phyloP scores from a whole-genome alignment of 768 basidiomycete genomes.

The Sarcomyxa edulis region DNA sequence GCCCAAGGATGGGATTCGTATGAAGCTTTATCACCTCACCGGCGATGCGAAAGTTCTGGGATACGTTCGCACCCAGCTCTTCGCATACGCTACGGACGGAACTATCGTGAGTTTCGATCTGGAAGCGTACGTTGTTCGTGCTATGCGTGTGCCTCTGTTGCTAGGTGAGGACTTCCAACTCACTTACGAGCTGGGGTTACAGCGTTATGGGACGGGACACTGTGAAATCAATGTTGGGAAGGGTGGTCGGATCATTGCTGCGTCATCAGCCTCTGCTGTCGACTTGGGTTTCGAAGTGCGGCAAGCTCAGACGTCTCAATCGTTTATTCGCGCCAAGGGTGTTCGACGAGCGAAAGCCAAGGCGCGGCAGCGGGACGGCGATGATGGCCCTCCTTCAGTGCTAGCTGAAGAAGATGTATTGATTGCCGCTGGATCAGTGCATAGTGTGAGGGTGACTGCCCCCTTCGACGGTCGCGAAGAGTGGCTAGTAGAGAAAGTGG shows the following conservation, averaged over 20 bases:
- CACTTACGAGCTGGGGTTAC: conserved; percentile 15
- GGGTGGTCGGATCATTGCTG: neutral
- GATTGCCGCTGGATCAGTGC: too few species aligned
- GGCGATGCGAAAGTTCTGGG: conserved; percentile 14
- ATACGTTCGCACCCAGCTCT: conserved; percentile 12
- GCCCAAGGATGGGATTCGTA: too few species aligned
- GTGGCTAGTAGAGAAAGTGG: too few species aligned
- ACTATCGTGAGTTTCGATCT: conserved; percentile 8
- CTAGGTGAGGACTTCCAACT: conserved; percentile 23
- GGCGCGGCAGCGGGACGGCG: neutral
- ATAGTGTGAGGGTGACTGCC: conserved; percentile 3
- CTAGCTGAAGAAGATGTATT: conserved; percentile 1
- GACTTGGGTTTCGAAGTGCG: conserved; percentile 8
- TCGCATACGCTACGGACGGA: neutral
- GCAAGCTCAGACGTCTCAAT: neutral
- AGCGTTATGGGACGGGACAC: conserved; percentile 4
- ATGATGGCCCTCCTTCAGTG: neutral
- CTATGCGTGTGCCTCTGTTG: conserved; percentile 21
- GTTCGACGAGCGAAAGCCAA: neutral
- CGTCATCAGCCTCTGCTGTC: conserved; percentile 4
- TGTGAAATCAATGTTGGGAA: conserved; percentile 3
- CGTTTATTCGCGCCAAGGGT: neutral
- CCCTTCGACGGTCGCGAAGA: conserved; percentile 4
- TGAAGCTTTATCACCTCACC: too few species aligned
- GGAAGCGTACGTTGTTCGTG: conserved; percentile 19